Conservation (phyloP, 805 yeast genomes). For the Candida sanyiensis region DNA sequence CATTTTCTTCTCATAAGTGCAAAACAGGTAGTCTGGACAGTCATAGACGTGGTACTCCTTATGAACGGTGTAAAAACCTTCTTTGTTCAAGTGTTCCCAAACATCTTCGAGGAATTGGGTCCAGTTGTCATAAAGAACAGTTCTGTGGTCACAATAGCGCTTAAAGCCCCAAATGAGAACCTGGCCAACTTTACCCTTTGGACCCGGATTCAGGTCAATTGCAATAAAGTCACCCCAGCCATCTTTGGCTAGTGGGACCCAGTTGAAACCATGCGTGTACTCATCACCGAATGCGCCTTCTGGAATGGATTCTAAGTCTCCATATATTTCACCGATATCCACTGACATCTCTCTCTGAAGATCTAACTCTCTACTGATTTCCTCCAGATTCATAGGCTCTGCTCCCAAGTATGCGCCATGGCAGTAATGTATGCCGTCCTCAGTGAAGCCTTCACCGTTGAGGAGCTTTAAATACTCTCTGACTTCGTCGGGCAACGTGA, state of each 20-base stretch:
- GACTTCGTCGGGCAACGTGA: constrained; percentile 23
- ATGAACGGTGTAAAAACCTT: constrained; percentile 8
- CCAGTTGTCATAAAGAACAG: constrained; percentile 11
- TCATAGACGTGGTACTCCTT: constrained; percentile 11
- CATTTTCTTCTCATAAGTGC: constrained; percentile 3
- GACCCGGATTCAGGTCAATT: constrained; percentile 15
- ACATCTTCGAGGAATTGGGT: constrained; percentile 4
- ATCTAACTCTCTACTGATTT: constrained; percentile 11
- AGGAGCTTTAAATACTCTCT: constrained; percentile 6
- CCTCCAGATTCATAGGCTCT: constrained; percentile 6
- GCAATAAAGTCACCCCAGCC: constrained; percentile 17
- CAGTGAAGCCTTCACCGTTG: constrained; percentile 6
- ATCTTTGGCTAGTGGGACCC: constrained; percentile 14
- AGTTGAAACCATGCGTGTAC: constrained; percentile 10
- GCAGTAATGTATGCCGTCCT: not conserved
- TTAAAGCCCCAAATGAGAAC: constrained; percentile 16
- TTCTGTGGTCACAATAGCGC: constrained; percentile 11
- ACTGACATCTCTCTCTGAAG: constrained; percentile 13
- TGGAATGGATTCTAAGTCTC: constrained; percentile 7
- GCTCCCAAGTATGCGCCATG: constrained; percentile 11
- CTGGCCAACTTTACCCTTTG: constrained; percentile 15
- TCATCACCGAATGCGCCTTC: constrained; percentile 6
- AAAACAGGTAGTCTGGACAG: constrained; percentile 8
- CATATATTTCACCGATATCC: constrained; percentile 9
- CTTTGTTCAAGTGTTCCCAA: constrained; percentile 4